These are phyloP conservation scores for Saitozyma sp. DNA, from an alignment of 768 basidiomycete genomes.

Conservation along the genomic window DNA sequence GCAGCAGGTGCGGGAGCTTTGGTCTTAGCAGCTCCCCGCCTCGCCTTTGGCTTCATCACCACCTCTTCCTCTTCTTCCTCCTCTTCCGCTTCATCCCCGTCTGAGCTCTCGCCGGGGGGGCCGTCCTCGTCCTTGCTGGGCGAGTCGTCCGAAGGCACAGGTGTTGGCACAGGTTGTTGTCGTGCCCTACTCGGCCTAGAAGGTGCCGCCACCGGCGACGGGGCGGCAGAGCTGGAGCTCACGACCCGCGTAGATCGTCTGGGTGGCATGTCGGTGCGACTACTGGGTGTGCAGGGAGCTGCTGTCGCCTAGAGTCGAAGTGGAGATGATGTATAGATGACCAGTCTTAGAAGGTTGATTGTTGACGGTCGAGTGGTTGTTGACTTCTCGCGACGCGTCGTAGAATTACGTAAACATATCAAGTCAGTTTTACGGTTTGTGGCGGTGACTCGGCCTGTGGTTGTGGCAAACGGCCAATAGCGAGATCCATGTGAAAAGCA, in stretches of 20 bases:
- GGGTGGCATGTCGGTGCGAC: neutral
- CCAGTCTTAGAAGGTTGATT: no score
- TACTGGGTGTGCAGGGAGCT: neutral
- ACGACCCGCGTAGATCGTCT: neutral
- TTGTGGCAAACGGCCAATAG: no score
- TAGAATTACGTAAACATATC: no score
- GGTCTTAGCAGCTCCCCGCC: slow-evolving; percentile 13
- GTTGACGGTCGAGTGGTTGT: no score
- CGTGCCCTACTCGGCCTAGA: neutral
- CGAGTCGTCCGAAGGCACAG: neutral
- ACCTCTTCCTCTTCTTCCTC: slow-evolving; percentile 11
- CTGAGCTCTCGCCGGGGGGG: neutral
- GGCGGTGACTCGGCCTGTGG: no score
- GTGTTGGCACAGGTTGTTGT: neutral
- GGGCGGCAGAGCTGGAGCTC: neutral
- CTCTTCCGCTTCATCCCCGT: slow-evolving; percentile 9
- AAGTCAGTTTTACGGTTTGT: no score
- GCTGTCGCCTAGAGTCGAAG: neutral
- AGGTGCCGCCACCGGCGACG: neutral
- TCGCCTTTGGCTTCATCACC: slow-evolving; percentile 14
- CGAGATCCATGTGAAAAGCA: no score
- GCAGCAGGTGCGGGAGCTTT: slow-evolving; percentile 8
- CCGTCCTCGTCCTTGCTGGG: neutral
- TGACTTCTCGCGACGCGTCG: no score
- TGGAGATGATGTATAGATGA: no score